A percentile compares a stretch with the other conserved stretches of the same genome.
These are phyloP conservation scores for Blastocystis hominis DNA, from an alignment of 352 stramenopile genomes.

Conservation along the genomic window DNA sequence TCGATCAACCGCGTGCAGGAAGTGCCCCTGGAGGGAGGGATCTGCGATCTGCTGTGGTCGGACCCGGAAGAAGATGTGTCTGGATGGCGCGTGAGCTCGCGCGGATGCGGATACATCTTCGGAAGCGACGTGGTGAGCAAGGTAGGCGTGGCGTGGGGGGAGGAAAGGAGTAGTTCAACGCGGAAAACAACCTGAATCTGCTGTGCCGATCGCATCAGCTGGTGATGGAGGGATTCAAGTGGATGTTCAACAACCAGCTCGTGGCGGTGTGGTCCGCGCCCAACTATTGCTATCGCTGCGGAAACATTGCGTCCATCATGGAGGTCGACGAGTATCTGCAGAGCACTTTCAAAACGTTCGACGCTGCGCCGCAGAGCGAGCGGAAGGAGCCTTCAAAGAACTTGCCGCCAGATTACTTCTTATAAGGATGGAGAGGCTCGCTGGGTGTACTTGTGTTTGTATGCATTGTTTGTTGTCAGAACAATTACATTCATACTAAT, in stretches of 20 bases:
- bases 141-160: slow-evolving; percentile 59
- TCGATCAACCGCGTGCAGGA: slow-evolving; percentile 27
- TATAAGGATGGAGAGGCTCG: slow-evolving; percentile 69
- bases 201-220: slow-evolving; percentile 96
- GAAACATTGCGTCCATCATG: slow-evolving; percentile 94
- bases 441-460: background rate
- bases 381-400: slow-evolving; percentile 92
- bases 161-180: slow-evolving; percentile 80
- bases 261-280: no score
- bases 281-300: no score
- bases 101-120: slow-evolving; percentile 93
- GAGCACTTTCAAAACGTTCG: slow-evolving; percentile 79
- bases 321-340: slow-evolving; percentile 91
- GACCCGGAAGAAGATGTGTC: no score
- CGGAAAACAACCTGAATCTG: slow-evolving; percentile 89
- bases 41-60: slow-evolving; percentile 47
- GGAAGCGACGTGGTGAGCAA: slow-evolving; percentile 92
- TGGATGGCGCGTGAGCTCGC: slow-evolving; percentile 89
- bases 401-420: slow-evolving; percentile 95
- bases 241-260: slow-evolving; percentile 87
- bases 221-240: slow-evolving; percentile 68
- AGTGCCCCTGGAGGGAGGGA: slow-evolving; percentile 25
- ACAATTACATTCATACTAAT: background rate
- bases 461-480: background rate
- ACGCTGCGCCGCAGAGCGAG: slow-evolving; percentile 88